Evolutionary conservation across 2,329 filamentous ascomycete species (phyloP), one percentile per base, ranked within the genome.

Genomic region (Grosmannia huntii): DNA sequence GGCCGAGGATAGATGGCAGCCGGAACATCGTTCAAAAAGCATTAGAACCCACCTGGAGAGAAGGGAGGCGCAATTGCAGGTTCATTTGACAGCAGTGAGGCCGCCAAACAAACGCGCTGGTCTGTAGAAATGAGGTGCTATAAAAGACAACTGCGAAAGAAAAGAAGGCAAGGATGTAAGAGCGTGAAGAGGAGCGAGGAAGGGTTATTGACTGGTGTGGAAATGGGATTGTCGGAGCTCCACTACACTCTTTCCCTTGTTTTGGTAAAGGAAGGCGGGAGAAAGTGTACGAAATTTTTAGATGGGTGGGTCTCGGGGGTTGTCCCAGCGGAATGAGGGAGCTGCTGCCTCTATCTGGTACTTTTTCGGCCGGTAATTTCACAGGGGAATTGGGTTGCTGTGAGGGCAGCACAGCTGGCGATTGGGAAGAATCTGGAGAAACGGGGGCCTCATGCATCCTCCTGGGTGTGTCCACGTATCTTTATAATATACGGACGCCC

Each of bases 1-100:
- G 23, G 31, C 5, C 33, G 38, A 21, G 14, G 16, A 46, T 9
- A 33, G 28, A 9, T 10, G 31, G 31, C 31, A 33, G 31, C 31
- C 31, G 31, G 31, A 12, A 2, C 25, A 21, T n/a, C 21, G 10
- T 4, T 4, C 3, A 33, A 9, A 10, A 21, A 12, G 23, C 12
- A 23, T 5, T 12, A 25, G 12, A 16, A 75, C 82, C 75, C 81
- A 89, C 86, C 77, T 77, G 77, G 73, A 79, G 78, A 77, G 76
- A 80, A 74, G 76, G 74, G 71, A 77, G 75, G 70, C 74, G 75
- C 75, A 75, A 76, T 77, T 91, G 90, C 91, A 96, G 90, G 90
- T 94, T 96, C 91, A 96, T 96, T 90, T 92, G 89, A 95, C 90
- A 91, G 89, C 86, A 71, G 64, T 66, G 62, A 70, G 75, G 85